Conservation (phyloP, 352 stramenopile species). For the Phytophthora tentaculata region DNA sequence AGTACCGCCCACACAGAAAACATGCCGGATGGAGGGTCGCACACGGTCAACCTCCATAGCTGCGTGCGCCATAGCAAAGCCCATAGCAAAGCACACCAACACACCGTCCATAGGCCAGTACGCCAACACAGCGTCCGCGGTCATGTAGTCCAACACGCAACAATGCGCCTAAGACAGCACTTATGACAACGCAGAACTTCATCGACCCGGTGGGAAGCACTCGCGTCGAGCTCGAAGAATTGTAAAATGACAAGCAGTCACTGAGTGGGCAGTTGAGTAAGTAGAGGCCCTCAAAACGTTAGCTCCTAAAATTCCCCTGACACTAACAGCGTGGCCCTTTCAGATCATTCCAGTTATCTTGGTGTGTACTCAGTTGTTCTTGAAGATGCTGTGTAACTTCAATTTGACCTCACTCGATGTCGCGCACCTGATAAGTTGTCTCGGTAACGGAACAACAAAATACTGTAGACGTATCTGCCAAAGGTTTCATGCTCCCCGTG, state of each 20-base stretch:
- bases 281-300: background rate
- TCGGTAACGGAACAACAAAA: background rate
- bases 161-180: background rate
- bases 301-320: background rate
- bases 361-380: background rate
- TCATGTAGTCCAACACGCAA: no score
- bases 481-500: background rate
- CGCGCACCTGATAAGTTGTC: background rate
- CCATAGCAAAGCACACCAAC: no score
- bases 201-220: conserved; percentile 5
- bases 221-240: conserved; percentile 13
- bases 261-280: background rate
- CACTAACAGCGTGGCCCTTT: background rate
- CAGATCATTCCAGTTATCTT: conserved; percentile 7
- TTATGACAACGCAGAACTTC: conserved; percentile 5
- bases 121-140: no score
- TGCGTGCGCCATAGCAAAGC: no score
- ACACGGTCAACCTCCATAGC: no score
- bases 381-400: background rate
- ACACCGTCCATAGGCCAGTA: no score
- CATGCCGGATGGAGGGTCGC: no score
- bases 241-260: conserved; percentile 12
- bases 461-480: background rate
- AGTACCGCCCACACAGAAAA: no score
- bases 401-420: background rate